phyloP scores from a whole-genome alignment of 768 basidiomycete species.

The Xanthoconium stramineum region DNA sequence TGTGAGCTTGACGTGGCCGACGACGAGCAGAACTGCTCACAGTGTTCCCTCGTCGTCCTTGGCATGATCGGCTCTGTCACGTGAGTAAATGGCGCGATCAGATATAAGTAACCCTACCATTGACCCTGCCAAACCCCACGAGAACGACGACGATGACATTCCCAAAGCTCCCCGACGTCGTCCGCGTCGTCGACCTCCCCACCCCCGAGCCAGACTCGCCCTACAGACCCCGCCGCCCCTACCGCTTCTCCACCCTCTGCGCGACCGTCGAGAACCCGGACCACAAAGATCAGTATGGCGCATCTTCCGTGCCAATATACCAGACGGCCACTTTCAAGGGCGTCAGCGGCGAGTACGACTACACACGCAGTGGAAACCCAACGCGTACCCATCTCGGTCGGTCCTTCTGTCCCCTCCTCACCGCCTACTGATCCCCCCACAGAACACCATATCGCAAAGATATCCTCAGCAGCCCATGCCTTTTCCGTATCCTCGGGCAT shows the following conservation, averaged over 20 bases:
- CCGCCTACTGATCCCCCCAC: slow-evolving; percentile 6
- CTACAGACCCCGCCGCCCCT: slow-evolving; percentile 61
- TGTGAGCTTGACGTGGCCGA: slow-evolving; percentile 9
- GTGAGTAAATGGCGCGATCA: slow-evolving; percentile 21
- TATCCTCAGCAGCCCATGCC: slow-evolving; percentile 87
- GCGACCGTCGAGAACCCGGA: slow-evolving; percentile 89
- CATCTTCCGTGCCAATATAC: slow-evolving; percentile 95
- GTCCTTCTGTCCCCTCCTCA: slow-evolving; percentile 14
- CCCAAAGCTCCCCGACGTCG: slow-evolving; percentile 8
- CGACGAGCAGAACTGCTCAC: slow-evolving; percentile 33
- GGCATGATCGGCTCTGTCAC: slow-evolving; percentile 19
- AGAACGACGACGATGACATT: slow-evolving; percentile 11
- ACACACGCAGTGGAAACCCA: slow-evolving; percentile 93
- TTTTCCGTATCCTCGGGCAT: slow-evolving; percentile 96
- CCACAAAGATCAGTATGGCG: slow-evolving; percentile 94
- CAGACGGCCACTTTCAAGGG: slow-evolving; percentile 99
- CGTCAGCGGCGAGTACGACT: slow-evolving; percentile 85
- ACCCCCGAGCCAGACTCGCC: slow-evolving; percentile 85
- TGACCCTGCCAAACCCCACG: neutral
- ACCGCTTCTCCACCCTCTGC: slow-evolving; percentile 87
- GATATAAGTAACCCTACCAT: neutral
- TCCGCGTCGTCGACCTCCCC: slow-evolving; percentile 52
- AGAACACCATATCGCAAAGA: slow-evolving; percentile 98
- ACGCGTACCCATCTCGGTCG: slow-evolving; percentile 91
- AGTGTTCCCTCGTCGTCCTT: slow-evolving; percentile 18